A percentile compares a stretch with the other conserved stretches of the same genome.
These are phyloP conservation scores for Chaetothyriales sp. DNA, from an alignment of 2,329 filamentous ascomycete species.

Conservation along the genomic window DNA sequence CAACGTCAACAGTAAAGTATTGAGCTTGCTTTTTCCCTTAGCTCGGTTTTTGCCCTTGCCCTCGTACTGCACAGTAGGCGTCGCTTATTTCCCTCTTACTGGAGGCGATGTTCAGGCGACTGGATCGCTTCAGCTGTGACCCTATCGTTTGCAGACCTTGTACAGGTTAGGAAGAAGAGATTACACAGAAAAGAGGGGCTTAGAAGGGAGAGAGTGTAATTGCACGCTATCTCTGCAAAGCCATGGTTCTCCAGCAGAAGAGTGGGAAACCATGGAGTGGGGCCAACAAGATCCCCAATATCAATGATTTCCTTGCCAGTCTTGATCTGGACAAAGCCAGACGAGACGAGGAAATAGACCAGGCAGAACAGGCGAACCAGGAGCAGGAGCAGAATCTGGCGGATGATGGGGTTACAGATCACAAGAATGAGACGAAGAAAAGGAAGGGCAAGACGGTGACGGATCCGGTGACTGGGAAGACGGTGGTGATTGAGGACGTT, in stretches of 20 bases:
- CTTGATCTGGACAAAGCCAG: conserved; percentile 66
- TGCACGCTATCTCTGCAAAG: background rate
- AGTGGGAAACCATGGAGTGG: conserved; percentile 64
- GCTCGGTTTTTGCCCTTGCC: no score
- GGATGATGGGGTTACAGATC: conserved; percentile 27
- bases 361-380: conserved; percentile 17
- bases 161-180: background rate
- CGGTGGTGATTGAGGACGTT: conserved; percentile 75
- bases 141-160: background rate
- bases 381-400: conserved; percentile 23
- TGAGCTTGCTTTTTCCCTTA: background rate
- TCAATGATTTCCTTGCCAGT: conserved; percentile 65
- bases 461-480: conserved; percentile 73
- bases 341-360: conserved; percentile 57
- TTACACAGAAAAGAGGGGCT: no score
- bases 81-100: background rate
- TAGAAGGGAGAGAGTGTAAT: background rate
- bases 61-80: background rate
- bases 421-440: conserved; percentile 32
- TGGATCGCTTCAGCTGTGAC: background rate
- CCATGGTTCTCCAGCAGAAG: conserved; percentile 24
- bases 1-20: background rate
- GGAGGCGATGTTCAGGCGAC: background rate
- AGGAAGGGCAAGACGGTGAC: conserved; percentile 49
- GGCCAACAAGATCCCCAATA: conserved; percentile 69